Evolutionary conservation across 1,284 basidiomycete genomes (phyloP), one percentile per base, ranked within the genome.

Genomic region (Sanghuangporus baumii): DNA sequence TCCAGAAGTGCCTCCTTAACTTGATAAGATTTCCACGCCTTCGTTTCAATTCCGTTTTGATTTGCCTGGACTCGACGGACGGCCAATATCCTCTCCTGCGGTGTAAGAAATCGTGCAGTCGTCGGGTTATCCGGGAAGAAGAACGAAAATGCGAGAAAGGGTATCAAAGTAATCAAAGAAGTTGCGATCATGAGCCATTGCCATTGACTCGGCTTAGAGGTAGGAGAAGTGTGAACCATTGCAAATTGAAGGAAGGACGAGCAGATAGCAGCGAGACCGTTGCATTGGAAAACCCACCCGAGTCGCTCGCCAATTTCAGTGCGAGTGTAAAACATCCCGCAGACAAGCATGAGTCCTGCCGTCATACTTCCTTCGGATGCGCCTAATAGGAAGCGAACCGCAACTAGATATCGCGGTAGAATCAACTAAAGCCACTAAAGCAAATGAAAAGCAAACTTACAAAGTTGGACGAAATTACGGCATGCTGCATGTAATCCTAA

Each of bases 371-470:
- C 69, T 41, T 76, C 74, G 16, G 68, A 69, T 23, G 69, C 68
- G 9, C 74, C 74, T 14, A 75, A 67, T 6, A 76, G 63, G 60
- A 76, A 71, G 9, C 74, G 72, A 47, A 75, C 63, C n/a, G 65
- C 67, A 62, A 71, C 71, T 71, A 40, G 26, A n/a, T 14, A 46
- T 47, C 8, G 20, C 20, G 3, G 9, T 18, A 37, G 40, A 14
- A 46, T 18, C 34, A 54, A 43, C 1, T 2, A 46, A 46, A n/a
- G 6, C 5, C 16, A 4, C 40, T n/a, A 52, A 20, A 60, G 36
- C 31, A 38, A 18, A 20, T 7, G 23, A 36, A 36, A 12, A 40
- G 16, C 7, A 60, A 40, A 23, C 60, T 23, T 37, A 65, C 64
- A 65, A 6, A 65, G 61, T 12, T 61, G 57, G 50, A 56, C 64